Evolutionary conservation across 1,284 basidiomycete genomes (phyloP), one percentile per base, ranked within the genome.

Genomic region (Cutaneotrichosporon cavernicola): DNA sequence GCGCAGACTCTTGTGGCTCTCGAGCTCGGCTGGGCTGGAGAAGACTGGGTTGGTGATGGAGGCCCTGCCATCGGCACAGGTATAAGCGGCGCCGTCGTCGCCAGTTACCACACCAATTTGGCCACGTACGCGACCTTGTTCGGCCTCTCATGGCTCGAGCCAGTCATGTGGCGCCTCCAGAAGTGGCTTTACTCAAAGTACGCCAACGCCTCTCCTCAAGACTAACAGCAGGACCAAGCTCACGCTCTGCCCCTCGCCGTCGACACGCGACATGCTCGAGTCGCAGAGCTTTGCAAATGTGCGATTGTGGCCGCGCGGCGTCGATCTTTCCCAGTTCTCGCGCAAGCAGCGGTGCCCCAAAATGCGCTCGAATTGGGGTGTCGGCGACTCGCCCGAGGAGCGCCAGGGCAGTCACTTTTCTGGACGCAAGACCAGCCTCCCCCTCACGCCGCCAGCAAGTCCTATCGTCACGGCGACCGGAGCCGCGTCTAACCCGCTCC

Each of bases 101-200:
- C 82, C 2, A 83, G 81, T 55, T 85, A 86, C 71, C 84, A 86
- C 72, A 85, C 85, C 22, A 85, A 85, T 67, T 78, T 85, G 22
- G 83, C 81, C 1, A 82, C 81, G 4, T 86, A 86, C 67, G 84
- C 85, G 0, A 83, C 83, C 2, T 74, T 85, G 0, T 86, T 85
- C 64, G 84, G 84, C 31, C 76, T 84, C 68, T 74, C 80, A 0
- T 84, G 82, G 82, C 77, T 85, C 18, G 83, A 84, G 47, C 81
- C 81, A 2, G 76, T 81, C 63, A 78, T 81, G 65, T 81, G 79
- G 79, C 66, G 70, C 16, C 75, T 80, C 66, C 80, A 81, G 64
- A 68, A 68, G 16, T 80, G 74, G 73, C 72, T 81, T 5, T 78
- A 79, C 60, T 75, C 74, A 53, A 80, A 79, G 76, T 56, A 36